A percentile compares a stretch with the other conserved stretches of the same genome.
phyloP scores from a whole-genome alignment of 2,329 filamentous ascomycete genomes.

The Septoria petroselini region DNA sequence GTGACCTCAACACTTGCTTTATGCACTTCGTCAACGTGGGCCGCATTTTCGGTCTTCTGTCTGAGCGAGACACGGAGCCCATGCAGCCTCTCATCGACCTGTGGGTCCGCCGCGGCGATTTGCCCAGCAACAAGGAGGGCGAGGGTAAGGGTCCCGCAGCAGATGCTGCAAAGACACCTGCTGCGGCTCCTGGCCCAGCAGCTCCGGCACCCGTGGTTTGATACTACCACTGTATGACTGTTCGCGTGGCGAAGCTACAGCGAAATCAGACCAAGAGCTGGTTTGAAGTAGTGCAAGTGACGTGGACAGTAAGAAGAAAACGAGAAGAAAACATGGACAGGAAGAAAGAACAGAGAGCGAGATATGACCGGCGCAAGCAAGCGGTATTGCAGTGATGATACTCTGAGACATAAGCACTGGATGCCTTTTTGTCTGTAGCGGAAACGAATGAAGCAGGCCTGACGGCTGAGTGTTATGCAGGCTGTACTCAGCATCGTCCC shows the following conservation, averaged over 20 bases:
- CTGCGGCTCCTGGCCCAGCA: constrained; percentile 4
- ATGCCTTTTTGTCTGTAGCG: too few species aligned
- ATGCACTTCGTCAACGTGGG: constrained; percentile 60
- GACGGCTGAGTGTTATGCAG: too few species aligned
- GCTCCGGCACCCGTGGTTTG: constrained; percentile 13
- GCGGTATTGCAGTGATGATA: too few species aligned
- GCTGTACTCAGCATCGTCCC: too few species aligned
- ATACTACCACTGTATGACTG: neutral
- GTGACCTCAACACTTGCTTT: constrained; percentile 54
- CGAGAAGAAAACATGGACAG: constrained; percentile 1
- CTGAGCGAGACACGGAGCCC: constrained; percentile 85
- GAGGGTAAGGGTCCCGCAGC: constrained; percentile 12
- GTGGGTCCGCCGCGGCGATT: constrained; percentile 83
- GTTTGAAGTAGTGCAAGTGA: neutral
- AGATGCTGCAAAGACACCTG: constrained; percentile 14
- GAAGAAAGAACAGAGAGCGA: neutral
- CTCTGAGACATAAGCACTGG: too few species aligned
- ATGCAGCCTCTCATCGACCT: constrained; percentile 94
- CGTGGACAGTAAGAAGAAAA: neutral
- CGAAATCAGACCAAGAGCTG: too few species aligned
- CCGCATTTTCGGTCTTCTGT: constrained; percentile 73
- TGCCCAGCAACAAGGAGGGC: constrained; percentile 52
- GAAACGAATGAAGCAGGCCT: too few species aligned
- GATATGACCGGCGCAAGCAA: too few species aligned
- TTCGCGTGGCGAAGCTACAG: too few species aligned